phyloP scores from a whole-genome alignment of 2,329 filamentous ascomycete genomes.

The Cercospora sp. region DNA sequence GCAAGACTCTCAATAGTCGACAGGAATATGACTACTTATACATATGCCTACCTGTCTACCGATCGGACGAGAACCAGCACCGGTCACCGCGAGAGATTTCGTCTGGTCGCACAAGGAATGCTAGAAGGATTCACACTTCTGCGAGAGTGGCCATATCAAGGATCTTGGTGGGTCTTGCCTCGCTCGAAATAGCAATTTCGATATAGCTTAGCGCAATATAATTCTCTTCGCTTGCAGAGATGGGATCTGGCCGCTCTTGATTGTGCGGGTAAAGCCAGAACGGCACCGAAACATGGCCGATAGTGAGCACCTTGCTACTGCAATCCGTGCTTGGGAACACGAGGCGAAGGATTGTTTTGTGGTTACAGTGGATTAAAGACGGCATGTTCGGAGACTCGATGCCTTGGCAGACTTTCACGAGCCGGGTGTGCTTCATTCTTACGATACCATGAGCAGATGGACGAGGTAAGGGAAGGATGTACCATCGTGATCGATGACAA shows the following conservation, averaged over 20 bases:
- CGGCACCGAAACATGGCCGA: background rate
- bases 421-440: background rate
- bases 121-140: constrained; percentile 3
- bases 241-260: background rate
- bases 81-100: background rate
- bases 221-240: constrained; percentile 11
- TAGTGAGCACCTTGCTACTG: background rate
- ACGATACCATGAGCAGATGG: background rate
- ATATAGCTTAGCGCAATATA: constrained; percentile 2
- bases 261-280: background rate
- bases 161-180: background rate
- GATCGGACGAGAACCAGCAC: background rate
- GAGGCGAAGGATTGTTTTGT: background rate
- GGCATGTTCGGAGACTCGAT: background rate
- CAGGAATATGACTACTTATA: background rate
- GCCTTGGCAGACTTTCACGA: background rate
- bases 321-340: background rate
- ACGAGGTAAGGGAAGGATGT: background rate
- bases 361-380: background rate
- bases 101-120: constrained; percentile 7
- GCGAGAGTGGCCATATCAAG: background rate
- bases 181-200: constrained; percentile 11
- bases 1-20: background rate
- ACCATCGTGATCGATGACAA: background rate
- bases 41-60: background rate